These are phyloP conservation scores for Galerina marginata DNA, from an alignment of 768 basidiomycete species.

Conservation along the genomic window DNA sequence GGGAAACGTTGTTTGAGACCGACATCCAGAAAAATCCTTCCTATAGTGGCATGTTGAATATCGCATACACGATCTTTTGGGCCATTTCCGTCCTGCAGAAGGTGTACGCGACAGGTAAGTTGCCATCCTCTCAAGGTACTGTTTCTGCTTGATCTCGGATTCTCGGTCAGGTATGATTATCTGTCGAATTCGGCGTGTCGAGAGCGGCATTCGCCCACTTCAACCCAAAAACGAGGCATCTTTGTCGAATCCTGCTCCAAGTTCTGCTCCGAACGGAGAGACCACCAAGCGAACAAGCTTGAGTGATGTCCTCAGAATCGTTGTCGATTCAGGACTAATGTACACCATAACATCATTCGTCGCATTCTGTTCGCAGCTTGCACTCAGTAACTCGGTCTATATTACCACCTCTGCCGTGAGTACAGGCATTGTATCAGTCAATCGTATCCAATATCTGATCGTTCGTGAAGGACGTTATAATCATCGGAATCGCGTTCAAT, in stretches of 20 bases:
- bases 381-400: conserved; percentile 6
- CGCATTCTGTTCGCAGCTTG: conserved; percentile 3
- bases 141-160: not conserved
- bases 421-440: not conserved
- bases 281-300: not conserved
- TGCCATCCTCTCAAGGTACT: not conserved
- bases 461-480: conserved; percentile 7
- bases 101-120: conserved; percentile 26
- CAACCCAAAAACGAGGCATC: too few relatives aligned
- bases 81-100: conserved; percentile 21
- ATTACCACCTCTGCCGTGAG: conserved; percentile 6
- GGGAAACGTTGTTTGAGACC: conserved; percentile 1
- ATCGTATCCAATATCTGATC: not conserved
- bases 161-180: conserved; percentile 16
- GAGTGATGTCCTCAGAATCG: conserved; percentile 4
- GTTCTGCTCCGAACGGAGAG: conserved; percentile 8
- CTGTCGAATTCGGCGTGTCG: conserved; percentile 13
- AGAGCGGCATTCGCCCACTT: conserved; percentile 7
- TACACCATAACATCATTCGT: conserved; percentile 10
- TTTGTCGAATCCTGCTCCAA: not conserved
- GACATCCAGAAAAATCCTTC: not conserved
- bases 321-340: conserved; percentile 12
- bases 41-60: conserved; percentile 1
- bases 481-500: conserved; percentile 15
- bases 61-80: conserved; percentile 17